A percentile compares a stretch with the other conserved stretches of the same genome.
Evolutionary conservation across 2,329 filamentous ascomycete genomes (phyloP).

Genomic region (Allantophomopsis cytisporea): DNA sequence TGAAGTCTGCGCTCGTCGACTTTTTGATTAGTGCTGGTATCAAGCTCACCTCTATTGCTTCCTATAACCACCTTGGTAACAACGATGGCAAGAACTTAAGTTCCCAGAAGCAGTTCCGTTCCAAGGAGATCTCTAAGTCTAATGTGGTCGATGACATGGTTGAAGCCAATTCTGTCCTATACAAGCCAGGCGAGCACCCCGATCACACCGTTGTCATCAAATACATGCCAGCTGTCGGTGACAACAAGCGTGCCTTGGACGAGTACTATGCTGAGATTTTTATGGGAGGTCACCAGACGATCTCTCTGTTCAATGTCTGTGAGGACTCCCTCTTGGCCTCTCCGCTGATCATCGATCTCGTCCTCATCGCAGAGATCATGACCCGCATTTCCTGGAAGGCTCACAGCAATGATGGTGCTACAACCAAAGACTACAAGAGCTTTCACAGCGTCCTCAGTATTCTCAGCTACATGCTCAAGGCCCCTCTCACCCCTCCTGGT

Average conservation of each 20-base stretch:
- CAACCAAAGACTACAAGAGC: slow-evolving; percentile 62
- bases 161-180: slow-evolving; percentile 82
- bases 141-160: slow-evolving; percentile 99
- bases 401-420: slow-evolving; percentile 32
- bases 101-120: slow-evolving; percentile 96
- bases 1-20: slow-evolving; percentile 98
- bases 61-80: slow-evolving; percentile 99
- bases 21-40: slow-evolving; percentile 98
- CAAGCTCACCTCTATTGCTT: slow-evolving; percentile 95
- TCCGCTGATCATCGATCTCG: slow-evolving; percentile 92
- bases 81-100: slow-evolving; percentile 98
- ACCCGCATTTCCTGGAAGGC: slow-evolving; percentile 90
- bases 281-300: slow-evolving; percentile 95
- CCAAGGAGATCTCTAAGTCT: slow-evolving; percentile 99
- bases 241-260: slow-evolving; percentile 97
- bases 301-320: slow-evolving; percentile 96
- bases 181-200: slow-evolving; percentile 84
- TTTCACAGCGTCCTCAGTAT: slow-evolving; percentile 97
- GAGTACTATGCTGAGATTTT: slow-evolving; percentile 99
- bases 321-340: slow-evolving; percentile 95
- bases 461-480: slow-evolving; percentile 98
- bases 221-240: slow-evolving; percentile 98
- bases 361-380: slow-evolving; percentile 93
- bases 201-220: slow-evolving; percentile 99
- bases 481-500: slow-evolving; percentile 83